phyloP scores from a whole-genome alignment of 192 early-diverging fungal species.

The Kappamyces sp. region DNA sequence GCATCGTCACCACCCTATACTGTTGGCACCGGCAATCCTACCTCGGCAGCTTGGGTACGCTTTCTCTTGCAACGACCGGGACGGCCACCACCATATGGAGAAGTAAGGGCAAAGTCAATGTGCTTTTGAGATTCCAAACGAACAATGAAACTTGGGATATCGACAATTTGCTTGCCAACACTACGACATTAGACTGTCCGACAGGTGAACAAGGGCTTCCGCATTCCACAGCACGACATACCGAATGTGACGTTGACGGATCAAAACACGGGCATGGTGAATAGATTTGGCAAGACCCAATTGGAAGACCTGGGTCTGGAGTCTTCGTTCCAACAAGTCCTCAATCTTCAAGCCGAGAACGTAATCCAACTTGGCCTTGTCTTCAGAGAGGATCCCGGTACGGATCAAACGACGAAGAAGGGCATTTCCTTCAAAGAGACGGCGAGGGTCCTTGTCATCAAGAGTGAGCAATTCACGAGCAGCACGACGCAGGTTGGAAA shows the following conservation, averaged over 20 bases:
- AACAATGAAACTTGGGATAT: constrained; percentile 94
- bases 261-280: constrained; percentile 98
- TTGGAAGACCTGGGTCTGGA: constrained; percentile 99
- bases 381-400: constrained; percentile 96
- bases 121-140: constrained; percentile 79
- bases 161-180: constrained; percentile 96
- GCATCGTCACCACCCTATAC: constrained; percentile 18
- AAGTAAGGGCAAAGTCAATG: constrained; percentile 76
- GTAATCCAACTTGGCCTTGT: constrained; percentile 98
- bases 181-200: constrained; percentile 17
- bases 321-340: constrained; percentile 97
- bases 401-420: constrained; percentile 97
- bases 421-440: constrained; percentile 99
- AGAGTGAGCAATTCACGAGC: constrained; percentile 98
- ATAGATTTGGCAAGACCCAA: constrained; percentile 95
- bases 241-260: constrained; percentile 97
- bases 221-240: constrained; percentile 17
- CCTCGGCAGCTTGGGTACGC: constrained; percentile 69
- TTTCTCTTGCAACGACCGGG: constrained; percentile 96
- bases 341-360: constrained; percentile 94
- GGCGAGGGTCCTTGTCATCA: constrained; percentile 92
- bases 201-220: background rate
- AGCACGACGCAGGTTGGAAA: constrained; percentile 99
- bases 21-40: constrained; percentile 15
- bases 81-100: constrained; percentile 96